Percentiles rank a stretch among this genome's conserved stretches.
phyloP scores from a whole-genome alignment of 768 basidiomycete genomes.

The Trametes villosa region DNA sequence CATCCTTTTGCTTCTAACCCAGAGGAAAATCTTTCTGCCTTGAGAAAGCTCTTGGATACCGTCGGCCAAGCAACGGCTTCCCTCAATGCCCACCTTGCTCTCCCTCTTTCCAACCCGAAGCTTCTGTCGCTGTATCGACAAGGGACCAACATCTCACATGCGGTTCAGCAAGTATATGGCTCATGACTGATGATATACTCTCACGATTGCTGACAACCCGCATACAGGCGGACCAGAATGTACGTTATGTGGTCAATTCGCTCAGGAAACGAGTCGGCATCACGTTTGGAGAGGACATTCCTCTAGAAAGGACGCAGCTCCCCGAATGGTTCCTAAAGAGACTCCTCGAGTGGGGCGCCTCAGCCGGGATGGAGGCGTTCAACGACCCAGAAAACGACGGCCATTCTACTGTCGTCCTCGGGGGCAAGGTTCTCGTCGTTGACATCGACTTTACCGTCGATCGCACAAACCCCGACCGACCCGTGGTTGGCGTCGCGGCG shows the following conservation, averaged over 20 bases:
- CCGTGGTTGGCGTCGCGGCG: slow-evolving; percentile 50
- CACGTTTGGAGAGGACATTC: slow-evolving; percentile 67
- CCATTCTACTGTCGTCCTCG: slow-evolving; percentile 61
- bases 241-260: slow-evolving; percentile 51
- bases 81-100: slow-evolving; percentile 52
- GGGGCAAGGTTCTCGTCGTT: slow-evolving; percentile 79
- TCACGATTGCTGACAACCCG: neutral
- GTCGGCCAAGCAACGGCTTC: slow-evolving; percentile 59
- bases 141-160: slow-evolving; percentile 55
- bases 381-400: slow-evolving; percentile 57
- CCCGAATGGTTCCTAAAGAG: slow-evolving; percentile 62
- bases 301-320: slow-evolving; percentile 48
- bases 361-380: slow-evolving; percentile 77
- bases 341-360: slow-evolving; percentile 63
- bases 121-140: slow-evolving; percentile 71
- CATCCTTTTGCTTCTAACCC: slow-evolving; percentile 33
- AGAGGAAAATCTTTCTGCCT: slow-evolving; percentile 34
- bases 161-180: slow-evolving; percentile 54
- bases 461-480: slow-evolving; percentile 39
- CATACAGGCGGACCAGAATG: slow-evolving; percentile 56
- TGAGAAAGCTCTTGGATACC: slow-evolving; percentile 56
- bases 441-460: slow-evolving; percentile 69
- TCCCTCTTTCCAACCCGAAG: slow-evolving; percentile 63
- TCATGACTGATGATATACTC: neutral
- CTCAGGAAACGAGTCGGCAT: slow-evolving; percentile 51